These are phyloP conservation scores for Kodamaea kaohsiungensis DNA, from an alignment of 805 yeast genomes.

Conservation along the genomic window DNA sequence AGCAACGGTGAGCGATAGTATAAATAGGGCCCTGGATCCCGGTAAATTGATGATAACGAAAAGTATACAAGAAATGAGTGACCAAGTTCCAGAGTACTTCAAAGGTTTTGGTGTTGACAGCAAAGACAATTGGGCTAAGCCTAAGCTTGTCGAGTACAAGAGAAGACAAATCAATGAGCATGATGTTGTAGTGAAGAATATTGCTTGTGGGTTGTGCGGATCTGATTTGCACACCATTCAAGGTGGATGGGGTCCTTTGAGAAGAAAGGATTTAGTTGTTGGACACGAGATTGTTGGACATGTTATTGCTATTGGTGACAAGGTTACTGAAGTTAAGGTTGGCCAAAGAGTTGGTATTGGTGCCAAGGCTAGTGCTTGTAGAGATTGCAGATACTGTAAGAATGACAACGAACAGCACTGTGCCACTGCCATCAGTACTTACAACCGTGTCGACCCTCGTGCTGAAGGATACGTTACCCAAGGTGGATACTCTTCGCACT, in stretches of 20 bases:
- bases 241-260: constrained; percentile 51
- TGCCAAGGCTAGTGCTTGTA: constrained; percentile 64
- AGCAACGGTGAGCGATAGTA: background rate
- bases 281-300: constrained; percentile 71
- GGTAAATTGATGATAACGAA: background rate
- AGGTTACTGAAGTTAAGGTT: constrained; percentile 49
- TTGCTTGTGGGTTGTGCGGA: constrained; percentile 66
- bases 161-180: constrained; percentile 27
- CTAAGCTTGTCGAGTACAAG: constrained; percentile 30
- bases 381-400: constrained; percentile 57
- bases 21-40: background rate
- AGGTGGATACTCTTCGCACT: constrained; percentile 54
- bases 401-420: constrained; percentile 50
- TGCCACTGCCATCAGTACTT: constrained; percentile 49
- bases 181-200: constrained; percentile 59
- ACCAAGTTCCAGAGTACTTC: constrained; percentile 26
- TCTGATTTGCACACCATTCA: constrained; percentile 54
- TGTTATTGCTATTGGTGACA: constrained; percentile 57
- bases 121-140: constrained; percentile 32
- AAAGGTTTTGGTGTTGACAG: constrained; percentile 37
- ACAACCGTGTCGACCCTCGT: constrained; percentile 40
- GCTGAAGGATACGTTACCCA: constrained; percentile 30
- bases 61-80: background rate
- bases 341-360: constrained; percentile 85
- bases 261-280: constrained; percentile 40